Evolutionary conservation across 352 stramenopile genomes (phyloP).

Genomic region (Phytophthora nicotianae): DNA sequence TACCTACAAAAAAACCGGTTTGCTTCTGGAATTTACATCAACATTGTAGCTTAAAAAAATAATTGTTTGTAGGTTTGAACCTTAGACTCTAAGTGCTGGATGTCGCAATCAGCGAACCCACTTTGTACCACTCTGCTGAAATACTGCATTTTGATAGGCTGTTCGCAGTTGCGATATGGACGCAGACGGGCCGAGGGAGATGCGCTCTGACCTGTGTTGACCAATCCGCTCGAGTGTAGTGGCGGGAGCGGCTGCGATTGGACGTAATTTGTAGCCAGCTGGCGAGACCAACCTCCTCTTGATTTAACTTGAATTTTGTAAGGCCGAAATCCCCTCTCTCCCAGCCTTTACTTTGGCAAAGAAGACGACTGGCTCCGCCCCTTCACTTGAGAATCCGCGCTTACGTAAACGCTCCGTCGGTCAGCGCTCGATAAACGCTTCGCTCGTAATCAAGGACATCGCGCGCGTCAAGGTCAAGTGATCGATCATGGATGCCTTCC

Average conservation of each 20-base stretch:
- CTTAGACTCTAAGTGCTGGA: background rate
- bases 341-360: slow-evolving; percentile 1
- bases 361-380: slow-evolving; percentile 32
- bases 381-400: slow-evolving; percentile 42
- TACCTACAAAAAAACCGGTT: background rate
- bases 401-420: slow-evolving; percentile 47
- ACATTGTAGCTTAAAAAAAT: background rate
- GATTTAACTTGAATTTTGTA: slow-evolving; percentile 16
- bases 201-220: slow-evolving; percentile 4
- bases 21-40: no score
- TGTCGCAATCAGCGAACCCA: slow-evolving; percentile 28
- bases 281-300: background rate
- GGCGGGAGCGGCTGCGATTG: slow-evolving; percentile 10
- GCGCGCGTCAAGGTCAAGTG: slow-evolving; percentile 1
- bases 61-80: background rate
- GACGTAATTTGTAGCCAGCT: slow-evolving; percentile 2
- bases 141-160: slow-evolving; percentile 11
- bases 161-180: slow-evolving; percentile 5
- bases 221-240: slow-evolving; percentile 2
- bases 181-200: slow-evolving; percentile 5
- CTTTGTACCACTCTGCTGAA: slow-evolving; percentile 3
- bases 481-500: slow-evolving; percentile 71
- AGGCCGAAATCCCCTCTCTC: slow-evolving; percentile 3
- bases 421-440: background rate
- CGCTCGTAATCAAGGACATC: slow-evolving; percentile 47